phyloP scores from a whole-genome alignment of 1,284 basidiomycete genomes.

The Ustilago crameri region DNA sequence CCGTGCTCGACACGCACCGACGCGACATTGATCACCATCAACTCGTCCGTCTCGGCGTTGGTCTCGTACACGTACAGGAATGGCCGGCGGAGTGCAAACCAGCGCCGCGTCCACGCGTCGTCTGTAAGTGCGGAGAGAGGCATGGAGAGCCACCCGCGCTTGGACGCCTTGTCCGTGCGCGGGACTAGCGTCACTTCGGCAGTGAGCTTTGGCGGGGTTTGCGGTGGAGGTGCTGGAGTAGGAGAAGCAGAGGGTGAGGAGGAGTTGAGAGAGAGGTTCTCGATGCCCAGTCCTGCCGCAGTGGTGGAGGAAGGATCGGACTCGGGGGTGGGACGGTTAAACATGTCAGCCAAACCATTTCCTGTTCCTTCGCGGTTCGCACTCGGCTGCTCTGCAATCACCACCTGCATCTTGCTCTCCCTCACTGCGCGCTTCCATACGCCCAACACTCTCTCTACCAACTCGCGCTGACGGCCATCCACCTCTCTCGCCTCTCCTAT shows the following conservation, averaged over 20 bases:
- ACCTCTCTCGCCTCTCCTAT: not conserved
- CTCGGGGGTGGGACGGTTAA: not conserved
- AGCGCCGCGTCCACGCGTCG: slow-evolving; percentile 82
- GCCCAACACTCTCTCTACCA: slow-evolving; percentile 36
- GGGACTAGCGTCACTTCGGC: slow-evolving; percentile 47
- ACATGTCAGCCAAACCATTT: slow-evolving; percentile 7
- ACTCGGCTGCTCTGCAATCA: slow-evolving; percentile 38
- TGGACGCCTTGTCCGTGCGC: slow-evolving; percentile 80
- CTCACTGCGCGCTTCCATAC: slow-evolving; percentile 50
- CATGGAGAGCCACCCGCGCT: slow-evolving; percentile 83
- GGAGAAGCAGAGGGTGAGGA: not conserved
- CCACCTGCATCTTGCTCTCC: slow-evolving; percentile 37
- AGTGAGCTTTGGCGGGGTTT: slow-evolving; percentile 36
- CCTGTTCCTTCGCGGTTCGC: slow-evolving; percentile 1
- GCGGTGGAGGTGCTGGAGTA: not conserved
- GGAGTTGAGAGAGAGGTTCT: not conserved
- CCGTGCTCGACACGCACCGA: slow-evolving; percentile 87
- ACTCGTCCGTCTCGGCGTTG: slow-evolving; percentile 83
- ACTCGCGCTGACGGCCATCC: slow-evolving; percentile 9
- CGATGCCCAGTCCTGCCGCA: slow-evolving; percentile 12
- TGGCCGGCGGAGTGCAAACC: slow-evolving; percentile 86
- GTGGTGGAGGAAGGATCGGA: not conserved
- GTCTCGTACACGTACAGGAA: slow-evolving; percentile 87
- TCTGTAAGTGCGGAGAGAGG: slow-evolving; percentile 83
- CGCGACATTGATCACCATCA: slow-evolving; percentile 80